Conservation (phyloP, 352 stramenopile genomes). For the Sclerospora graminicola region DNA sequence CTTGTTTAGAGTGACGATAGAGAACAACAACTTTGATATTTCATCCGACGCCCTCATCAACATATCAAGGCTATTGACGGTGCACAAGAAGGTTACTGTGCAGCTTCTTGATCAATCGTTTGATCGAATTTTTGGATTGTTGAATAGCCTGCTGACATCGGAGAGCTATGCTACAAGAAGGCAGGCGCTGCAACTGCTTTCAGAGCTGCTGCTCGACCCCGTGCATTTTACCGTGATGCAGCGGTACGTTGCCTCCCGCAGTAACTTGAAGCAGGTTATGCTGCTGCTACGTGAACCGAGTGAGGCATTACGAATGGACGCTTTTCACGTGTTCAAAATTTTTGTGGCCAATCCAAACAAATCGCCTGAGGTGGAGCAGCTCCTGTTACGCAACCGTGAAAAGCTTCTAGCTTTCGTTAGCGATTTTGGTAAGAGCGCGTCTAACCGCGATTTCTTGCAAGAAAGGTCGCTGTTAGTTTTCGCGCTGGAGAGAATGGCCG, state of each 20-base stretch:
- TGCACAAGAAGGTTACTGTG: conserved; percentile 50
- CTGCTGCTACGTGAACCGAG: conserved; percentile 63
- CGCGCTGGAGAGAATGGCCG: conserved; percentile 50
- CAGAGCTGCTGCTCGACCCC: conserved; percentile 61
- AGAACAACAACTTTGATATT: conserved; percentile 77
- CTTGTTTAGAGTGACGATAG: conserved; percentile 61
- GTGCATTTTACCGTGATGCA: conserved; percentile 75
- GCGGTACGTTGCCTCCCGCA: conserved; percentile 54
- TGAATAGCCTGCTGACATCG: conserved; percentile 51
- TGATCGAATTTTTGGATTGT: conserved; percentile 53
- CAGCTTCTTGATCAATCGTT: conserved; percentile 42
- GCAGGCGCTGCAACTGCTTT: conserved; percentile 60
- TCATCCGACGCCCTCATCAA: conserved; percentile 76
- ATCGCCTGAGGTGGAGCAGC: conserved; percentile 53
- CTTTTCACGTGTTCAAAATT: conserved; percentile 85
- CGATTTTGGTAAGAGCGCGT: conserved; percentile 65
- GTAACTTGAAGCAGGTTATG: conserved; percentile 72
- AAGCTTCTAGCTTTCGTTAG: conserved; percentile 70
- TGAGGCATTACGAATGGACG: conserved; percentile 68
- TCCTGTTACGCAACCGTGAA: conserved; percentile 61
- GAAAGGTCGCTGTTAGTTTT: conserved; percentile 66
- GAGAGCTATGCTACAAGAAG: conserved; percentile 69
- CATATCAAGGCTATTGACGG: conserved; percentile 56
- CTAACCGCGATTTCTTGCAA: conserved; percentile 65
- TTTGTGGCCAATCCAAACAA: conserved; percentile 84